Base-by-base conservation (phyloP, 371 early-diverging fungal species). In the Mucor circinelloides region DNA sequence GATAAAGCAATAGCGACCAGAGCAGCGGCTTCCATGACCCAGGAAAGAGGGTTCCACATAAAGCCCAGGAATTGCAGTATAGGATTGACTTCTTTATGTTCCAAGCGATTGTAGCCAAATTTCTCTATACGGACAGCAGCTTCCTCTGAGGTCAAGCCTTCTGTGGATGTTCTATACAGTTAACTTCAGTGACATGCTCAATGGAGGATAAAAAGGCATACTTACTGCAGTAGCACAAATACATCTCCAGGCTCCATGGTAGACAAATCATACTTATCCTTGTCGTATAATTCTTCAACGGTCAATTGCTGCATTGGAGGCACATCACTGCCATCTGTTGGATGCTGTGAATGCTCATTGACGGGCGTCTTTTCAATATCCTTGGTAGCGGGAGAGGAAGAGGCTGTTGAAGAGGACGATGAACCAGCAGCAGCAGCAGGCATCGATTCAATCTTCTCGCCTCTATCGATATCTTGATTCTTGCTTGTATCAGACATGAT, bases 31-130 rank as follows among this genome's bases (percentile, higher is more conserved):
- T 90, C 90, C 87, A 90, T 90, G 48, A 90, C 86, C 81, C 86
- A 90, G 9, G 89, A 87, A 17, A 90, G 82, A 32, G 90, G 88
- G 58, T 87, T 87, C 87, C 88, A 87, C 87, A 90, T 87, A 81
- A 91, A 94, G 50, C 89, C 84, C 56, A 94, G 78, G 82, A 94
- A 94, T 82, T 89, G 86, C 73, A 92, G 72, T 64, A 93, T 62
- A 3, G 92, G 91, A 74, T 87, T 93, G 63, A 85, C 75, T 75
- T 88, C 88, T 76, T 86, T 88, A 68, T 93, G 85, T 57, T 86
- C 86, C 15, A 89, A 80, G 60, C 79, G 79, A 72, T 90, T 90
- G 59, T 72, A 69, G n/a, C 90, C 90, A 60, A 89, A 90, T 79
- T 87, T 88, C 23, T 73, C 77, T 34, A 87, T 31, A 63, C 89